Conservation (phyloP, 306 rosid species). For the Purshia tridentata region DNA sequence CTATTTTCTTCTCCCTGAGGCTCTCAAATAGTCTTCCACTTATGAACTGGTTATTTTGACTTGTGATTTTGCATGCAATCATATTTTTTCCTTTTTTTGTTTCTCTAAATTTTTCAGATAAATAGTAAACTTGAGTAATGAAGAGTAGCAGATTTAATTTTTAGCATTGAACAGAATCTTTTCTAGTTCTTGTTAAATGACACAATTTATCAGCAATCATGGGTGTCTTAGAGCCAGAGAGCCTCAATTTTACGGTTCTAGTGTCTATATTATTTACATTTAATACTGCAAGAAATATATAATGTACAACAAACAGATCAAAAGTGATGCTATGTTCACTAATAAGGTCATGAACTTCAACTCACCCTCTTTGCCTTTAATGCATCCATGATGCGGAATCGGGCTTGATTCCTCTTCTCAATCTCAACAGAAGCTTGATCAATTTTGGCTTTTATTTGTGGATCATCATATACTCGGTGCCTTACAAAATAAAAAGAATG, state of each 20-base stretch:
- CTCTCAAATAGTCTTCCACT: not conserved
- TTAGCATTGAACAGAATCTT: not conserved
- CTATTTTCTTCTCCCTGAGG: not conserved
- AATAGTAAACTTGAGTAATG: not conserved
- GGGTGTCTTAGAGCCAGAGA: not conserved
- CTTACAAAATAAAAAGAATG: slow-evolving; percentile 67
- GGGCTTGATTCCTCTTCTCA: slow-evolving; percentile 68
- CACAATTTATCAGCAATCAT: not conserved
- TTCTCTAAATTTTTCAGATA: not conserved
- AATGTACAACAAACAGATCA: not conserved
- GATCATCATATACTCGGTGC: slow-evolving; percentile 72
- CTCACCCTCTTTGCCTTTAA: slow-evolving; percentile 92
- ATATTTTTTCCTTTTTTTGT: not conserved
- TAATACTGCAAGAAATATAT: not conserved
- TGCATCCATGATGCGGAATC: slow-evolving; percentile 65
- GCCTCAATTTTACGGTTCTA: not conserved
- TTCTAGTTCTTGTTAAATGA: not conserved
- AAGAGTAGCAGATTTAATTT: not conserved
- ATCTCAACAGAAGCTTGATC: slow-evolving; percentile 65
- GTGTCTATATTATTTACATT: not conserved
- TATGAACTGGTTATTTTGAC: too few species aligned
- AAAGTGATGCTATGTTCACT: not conserved
- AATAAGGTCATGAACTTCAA: slow-evolving; percentile 19
- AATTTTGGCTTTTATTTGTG: slow-evolving; percentile 59
- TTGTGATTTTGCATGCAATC: too few species aligned